Evolutionary conservation across 208 protist species (phyloP).

Genomic region (Crithidia bombi): DNA sequence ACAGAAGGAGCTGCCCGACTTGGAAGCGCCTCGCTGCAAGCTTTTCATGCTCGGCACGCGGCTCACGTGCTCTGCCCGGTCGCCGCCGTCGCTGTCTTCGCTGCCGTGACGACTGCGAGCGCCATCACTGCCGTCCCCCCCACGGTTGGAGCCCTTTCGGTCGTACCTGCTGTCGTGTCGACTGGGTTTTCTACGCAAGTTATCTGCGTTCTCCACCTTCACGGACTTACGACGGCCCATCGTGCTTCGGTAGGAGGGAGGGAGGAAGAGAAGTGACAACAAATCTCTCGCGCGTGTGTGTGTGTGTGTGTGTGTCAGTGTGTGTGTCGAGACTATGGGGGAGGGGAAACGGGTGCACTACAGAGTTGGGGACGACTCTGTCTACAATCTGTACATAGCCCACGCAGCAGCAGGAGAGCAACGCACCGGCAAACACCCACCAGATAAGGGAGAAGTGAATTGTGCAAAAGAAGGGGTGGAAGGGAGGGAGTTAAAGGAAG

Average conservation of each 20-base stretch:
- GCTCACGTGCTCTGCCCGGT: background rate
- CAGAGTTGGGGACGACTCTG: too few species aligned
- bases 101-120: slow-evolving; percentile 4
- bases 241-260: background rate
- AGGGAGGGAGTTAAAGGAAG: too few species aligned
- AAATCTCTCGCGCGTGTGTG: background rate
- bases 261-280: background rate
- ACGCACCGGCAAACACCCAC: too few species aligned
- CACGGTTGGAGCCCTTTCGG: background rate
- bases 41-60: slow-evolving; percentile 6
- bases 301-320: too few species aligned
- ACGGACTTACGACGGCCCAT: slow-evolving; percentile 24
- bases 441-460: too few species aligned
- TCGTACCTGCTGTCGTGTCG: background rate
- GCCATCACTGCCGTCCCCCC: too few species aligned
- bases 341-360: too few species aligned
- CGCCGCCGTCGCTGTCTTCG: slow-evolving; percentile 3
- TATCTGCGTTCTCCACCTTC: background rate
- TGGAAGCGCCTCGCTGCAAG: slow-evolving; percentile 1
- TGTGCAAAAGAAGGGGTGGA: too few species aligned
- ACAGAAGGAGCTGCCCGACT: slow-evolving; percentile 14
- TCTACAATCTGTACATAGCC: too few species aligned
- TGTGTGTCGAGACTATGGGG: too few species aligned
- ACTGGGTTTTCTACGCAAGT: background rate
- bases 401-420: too few species aligned